phyloP scores from a whole-genome alignment of 2,329 filamentous ascomycete genomes.

The Sarocladium kiliense region DNA sequence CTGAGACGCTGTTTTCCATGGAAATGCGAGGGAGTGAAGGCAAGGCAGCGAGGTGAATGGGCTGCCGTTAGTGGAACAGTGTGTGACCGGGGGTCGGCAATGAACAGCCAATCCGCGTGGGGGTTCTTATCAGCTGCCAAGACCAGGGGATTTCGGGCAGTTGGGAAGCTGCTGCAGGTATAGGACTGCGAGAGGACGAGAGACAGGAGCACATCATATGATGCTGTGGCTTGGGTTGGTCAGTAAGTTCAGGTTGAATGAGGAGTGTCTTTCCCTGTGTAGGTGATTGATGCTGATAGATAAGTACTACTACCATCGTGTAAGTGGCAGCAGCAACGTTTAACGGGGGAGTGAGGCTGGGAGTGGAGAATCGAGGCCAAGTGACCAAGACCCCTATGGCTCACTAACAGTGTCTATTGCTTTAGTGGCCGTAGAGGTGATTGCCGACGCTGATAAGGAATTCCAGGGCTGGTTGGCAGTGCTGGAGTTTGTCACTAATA shows the following conservation, averaged over 20 bases:
- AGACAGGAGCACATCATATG: no score
- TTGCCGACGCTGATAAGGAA: neutral
- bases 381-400: no score
- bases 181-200: no score
- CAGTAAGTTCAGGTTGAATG: no score
- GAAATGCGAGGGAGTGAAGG: neutral
- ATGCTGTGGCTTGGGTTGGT: conserved; percentile 2
- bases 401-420: no score
- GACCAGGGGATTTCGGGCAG: neutral
- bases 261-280: no score
- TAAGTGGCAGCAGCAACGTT: no score
- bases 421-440: neutral
- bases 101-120: conserved; percentile 17
- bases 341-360: no score
- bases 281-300: no score
- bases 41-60: neutral
- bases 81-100: neutral
- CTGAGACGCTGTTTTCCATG: no score
- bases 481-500: neutral
- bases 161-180: neutral
- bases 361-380: no score
- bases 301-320: no score
- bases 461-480: neutral
- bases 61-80: neutral
- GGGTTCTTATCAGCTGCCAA: conserved; percentile 20